Conservation (phyloP, 768 basidiomycete species). For the Podaxis sp. region DNA sequence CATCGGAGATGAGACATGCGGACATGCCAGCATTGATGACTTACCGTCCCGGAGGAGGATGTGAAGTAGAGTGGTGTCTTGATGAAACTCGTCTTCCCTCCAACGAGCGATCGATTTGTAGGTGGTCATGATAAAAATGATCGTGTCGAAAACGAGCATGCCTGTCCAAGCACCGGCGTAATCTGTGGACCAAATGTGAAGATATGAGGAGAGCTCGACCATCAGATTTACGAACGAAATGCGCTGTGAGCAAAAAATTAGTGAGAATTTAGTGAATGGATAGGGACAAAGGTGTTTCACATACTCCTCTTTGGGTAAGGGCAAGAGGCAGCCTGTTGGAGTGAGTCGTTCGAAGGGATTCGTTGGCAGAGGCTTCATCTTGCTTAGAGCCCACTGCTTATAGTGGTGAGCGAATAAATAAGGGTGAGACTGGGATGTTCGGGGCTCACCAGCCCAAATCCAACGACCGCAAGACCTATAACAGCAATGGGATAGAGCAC, state of each 20-base stretch:
- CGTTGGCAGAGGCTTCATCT: not conserved
- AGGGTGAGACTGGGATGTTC: not conserved
- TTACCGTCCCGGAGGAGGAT: conserved; percentile 45
- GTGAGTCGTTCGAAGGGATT: not conserved
- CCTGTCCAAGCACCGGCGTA: conserved; percentile 39
- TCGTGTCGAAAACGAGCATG: conserved; percentile 39
- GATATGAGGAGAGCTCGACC: not conserved
- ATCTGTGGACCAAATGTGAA: conserved; percentile 20
- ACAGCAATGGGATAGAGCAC: conserved; percentile 28
- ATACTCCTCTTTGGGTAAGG: conserved; percentile 22
- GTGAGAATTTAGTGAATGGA: not conserved
- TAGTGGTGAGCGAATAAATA: not conserved
- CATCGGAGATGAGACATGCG: not conserved
- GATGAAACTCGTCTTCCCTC: conserved; percentile 12
- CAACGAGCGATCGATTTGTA: conserved; percentile 31
- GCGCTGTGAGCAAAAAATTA: not conserved
- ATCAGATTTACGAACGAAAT: not conserved
- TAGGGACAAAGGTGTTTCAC: conserved; percentile 4
- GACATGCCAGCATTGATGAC: conserved; percentile 5
- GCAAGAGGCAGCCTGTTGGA: conserved; percentile 24
- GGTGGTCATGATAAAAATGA: conserved; percentile 41
- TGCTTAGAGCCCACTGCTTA: conserved; percentile 3
- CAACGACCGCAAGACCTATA: conserved; percentile 27
- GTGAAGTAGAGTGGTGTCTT: conserved; percentile 24
- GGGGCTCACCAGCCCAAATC: conserved; percentile 26